Percentiles rank a stretch among this genome's conserved stretches.
Conservation (phyloP, 192 early-diverging fungal genomes). For the Irineochytrium annulatum region DNA sequence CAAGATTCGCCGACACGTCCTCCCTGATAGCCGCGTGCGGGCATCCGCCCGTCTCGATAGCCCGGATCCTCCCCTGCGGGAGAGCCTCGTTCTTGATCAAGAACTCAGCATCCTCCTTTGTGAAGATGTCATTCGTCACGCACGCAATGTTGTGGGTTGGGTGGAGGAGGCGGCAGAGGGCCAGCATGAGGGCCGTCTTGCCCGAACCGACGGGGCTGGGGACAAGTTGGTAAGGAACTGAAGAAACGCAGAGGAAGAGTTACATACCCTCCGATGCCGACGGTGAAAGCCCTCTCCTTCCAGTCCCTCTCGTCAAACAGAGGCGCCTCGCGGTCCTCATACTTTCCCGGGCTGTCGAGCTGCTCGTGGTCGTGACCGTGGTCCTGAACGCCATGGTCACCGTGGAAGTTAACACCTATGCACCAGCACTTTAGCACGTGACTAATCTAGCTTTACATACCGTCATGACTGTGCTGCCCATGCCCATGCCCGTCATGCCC, state of each 20-base stretch:
- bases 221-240: slow-evolving; percentile 1
- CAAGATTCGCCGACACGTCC: slow-evolving; percentile 92
- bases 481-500: slow-evolving; percentile 5
- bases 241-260: not conserved
- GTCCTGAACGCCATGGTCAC: slow-evolving; percentile 38
- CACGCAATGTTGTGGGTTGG: slow-evolving; percentile 79
- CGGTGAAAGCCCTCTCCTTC: slow-evolving; percentile 88
- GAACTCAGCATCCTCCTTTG: slow-evolving; percentile 94
- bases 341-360: slow-evolving; percentile 82
- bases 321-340: slow-evolving; percentile 60
- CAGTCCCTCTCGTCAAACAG: slow-evolving; percentile 72
- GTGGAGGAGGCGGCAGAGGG: slow-evolving; percentile 78
- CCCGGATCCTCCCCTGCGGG: slow-evolving; percentile 79
- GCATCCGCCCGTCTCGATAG: slow-evolving; percentile 96
- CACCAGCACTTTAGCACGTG: too few relatives aligned
- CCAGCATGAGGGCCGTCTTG: slow-evolving; percentile 91
- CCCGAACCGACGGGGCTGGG: slow-evolving; percentile 87
- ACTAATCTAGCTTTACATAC: not conserved
- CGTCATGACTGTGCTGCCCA: too few relatives aligned
- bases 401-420: slow-evolving; percentile 7
- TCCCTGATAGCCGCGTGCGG: slow-evolving; percentile 94
- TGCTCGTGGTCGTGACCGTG: slow-evolving; percentile 92
- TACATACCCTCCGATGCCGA: slow-evolving; percentile 85
- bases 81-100: slow-evolving; percentile 84
- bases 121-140: slow-evolving; percentile 98